Percentiles rank a stretch among this genome's conserved stretches.
Conservation (phyloP, 2,329 filamentous ascomycete species). For the Ceratocystis colombiana region DNA sequence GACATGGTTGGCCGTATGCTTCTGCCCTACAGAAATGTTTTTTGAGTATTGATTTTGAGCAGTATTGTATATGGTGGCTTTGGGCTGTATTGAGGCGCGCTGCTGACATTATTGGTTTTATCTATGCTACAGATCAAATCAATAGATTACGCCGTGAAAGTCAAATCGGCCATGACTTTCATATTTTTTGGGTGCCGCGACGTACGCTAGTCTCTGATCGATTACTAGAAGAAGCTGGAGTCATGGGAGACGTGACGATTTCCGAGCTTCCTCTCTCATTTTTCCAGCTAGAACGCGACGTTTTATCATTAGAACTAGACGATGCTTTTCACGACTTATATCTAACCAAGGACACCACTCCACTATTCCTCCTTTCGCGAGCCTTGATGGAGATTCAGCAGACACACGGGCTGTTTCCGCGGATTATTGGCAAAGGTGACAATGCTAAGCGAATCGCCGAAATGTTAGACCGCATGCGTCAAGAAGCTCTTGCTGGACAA, state of each 20-base stretch:
- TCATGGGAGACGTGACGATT: constrained; percentile 84
- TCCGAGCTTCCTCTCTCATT: constrained; percentile 81
- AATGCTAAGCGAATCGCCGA: constrained; percentile 84
- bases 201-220: constrained; percentile 85
- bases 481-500: constrained; percentile 74
- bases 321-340: constrained; percentile 82
- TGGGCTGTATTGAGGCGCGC: background rate
- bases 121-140: constrained; percentile 60
- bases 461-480: constrained; percentile 79
- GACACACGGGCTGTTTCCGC: constrained; percentile 83
- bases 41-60: background rate
- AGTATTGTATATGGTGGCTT: background rate
- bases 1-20: background rate
- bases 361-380: constrained; percentile 78
- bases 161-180: constrained; percentile 87
- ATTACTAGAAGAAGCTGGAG: constrained; percentile 82
- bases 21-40: background rate
- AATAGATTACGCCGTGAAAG: constrained; percentile 80
- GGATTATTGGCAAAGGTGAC: constrained; percentile 91
- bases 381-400: constrained; percentile 92
- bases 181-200: constrained; percentile 90
- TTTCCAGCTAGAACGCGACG: constrained; percentile 80
- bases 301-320: constrained; percentile 82
- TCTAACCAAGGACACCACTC: constrained; percentile 78
- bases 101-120: constrained; percentile 21